A percentile compares a stretch with the other conserved stretches of the same genome.
Evolutionary conservation across 2,329 filamentous ascomycete genomes (phyloP).

Genomic region (Aspergillus neotritici): DNA sequence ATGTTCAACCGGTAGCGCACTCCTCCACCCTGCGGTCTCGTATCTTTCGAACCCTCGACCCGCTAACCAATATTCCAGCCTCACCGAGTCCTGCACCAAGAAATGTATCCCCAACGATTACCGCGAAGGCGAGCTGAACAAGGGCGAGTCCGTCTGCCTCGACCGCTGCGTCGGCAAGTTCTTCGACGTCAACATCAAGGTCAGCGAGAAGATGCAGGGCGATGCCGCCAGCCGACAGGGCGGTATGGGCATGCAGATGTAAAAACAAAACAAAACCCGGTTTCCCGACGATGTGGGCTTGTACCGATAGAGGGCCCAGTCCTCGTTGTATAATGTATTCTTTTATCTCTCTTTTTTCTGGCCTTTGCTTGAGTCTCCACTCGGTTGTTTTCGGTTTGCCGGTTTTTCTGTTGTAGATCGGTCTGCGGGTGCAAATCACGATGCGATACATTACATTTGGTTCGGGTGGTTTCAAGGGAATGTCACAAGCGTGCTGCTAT

Average conservation of each 20-base stretch:
- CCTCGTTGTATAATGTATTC: slow-evolving; percentile 11
- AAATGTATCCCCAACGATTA: slow-evolving; percentile 93
- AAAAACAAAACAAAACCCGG: neutral
- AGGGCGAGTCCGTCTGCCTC: slow-evolving; percentile 96
- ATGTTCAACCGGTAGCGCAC: slow-evolving; percentile 86
- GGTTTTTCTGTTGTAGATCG: neutral
- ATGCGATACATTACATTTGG: too few species aligned
- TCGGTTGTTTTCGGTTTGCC: neutral
- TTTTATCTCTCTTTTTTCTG: neutral
- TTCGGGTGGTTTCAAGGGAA: too few species aligned
- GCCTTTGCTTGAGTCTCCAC: too few species aligned
- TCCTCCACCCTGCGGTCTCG: neutral
- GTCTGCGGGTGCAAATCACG: too few species aligned
- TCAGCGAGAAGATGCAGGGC: slow-evolving; percentile 91
- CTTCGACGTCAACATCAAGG: slow-evolving; percentile 97
- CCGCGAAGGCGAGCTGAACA: slow-evolving; percentile 94
- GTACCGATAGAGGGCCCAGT: slow-evolving; percentile 1
- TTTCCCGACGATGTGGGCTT: neutral
- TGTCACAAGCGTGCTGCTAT: neutral
- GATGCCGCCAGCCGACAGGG: slow-evolving; percentile 66
- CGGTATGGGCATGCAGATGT: slow-evolving; percentile 44
- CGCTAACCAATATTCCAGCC: slow-evolving; percentile 43
- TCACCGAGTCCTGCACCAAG: slow-evolving; percentile 81
- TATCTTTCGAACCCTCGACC: neutral
- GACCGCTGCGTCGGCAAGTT: slow-evolving; percentile 97